Evolutionary conservation across 768 basidiomycete genomes (phyloP).

Genomic region (Lenzites betulinus): DNA sequence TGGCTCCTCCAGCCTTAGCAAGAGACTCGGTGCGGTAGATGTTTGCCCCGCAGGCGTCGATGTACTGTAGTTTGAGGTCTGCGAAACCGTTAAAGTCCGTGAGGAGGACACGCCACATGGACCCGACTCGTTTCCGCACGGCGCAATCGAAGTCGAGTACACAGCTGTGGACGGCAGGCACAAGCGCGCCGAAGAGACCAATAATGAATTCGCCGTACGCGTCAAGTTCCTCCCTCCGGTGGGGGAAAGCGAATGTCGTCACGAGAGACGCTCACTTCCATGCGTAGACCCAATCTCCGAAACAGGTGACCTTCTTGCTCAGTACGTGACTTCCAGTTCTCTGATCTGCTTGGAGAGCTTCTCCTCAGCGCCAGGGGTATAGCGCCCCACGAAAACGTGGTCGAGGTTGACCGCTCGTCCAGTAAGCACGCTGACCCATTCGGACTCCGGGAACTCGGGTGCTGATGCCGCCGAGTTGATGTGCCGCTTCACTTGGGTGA

Average conservation of each 20-base stretch:
- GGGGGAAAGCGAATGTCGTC: slow-evolving; percentile 28
- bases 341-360: slow-evolving; percentile 21
- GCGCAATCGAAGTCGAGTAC: slow-evolving; percentile 39
- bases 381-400: too few species aligned
- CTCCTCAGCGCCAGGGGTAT: slow-evolving; percentile 16
- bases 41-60: slow-evolving; percentile 1
- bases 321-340: too few species aligned
- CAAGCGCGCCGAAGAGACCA: slow-evolving; percentile 25
- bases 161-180: slow-evolving; percentile 8
- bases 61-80: slow-evolving; percentile 7
- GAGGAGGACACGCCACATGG: slow-evolving; percentile 22
- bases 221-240: slow-evolving; percentile 30
- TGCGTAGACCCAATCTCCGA: slow-evolving; percentile 30
- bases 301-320: slow-evolving; percentile 21
- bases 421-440: too few species aligned
- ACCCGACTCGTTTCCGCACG: slow-evolving; percentile 28
- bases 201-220: too few species aligned
- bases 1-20: too few species aligned
- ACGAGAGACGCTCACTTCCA: slow-evolving; percentile 24
- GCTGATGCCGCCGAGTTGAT: too few species aligned
- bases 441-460: too few species aligned
- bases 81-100: slow-evolving; percentile 23
- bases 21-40: neutral
- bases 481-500: too few species aligned
- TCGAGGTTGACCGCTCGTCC: too few species aligned